These are phyloP conservation scores for Irpex sp. DNA, from an alignment of 1,284 basidiomycete genomes.

Conservation along the genomic window DNA sequence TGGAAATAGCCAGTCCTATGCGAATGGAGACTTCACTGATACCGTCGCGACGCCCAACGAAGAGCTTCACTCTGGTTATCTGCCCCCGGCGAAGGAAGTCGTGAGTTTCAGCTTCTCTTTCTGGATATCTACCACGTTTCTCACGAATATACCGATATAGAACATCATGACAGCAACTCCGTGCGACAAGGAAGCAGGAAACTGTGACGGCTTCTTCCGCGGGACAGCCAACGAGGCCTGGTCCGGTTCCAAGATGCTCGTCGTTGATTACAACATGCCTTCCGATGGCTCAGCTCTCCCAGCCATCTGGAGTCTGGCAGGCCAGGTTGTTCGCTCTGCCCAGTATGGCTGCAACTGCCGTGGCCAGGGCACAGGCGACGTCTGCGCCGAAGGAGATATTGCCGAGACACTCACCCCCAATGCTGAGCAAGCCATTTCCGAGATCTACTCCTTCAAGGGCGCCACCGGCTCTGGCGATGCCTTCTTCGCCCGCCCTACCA, in stretches of 20 bases:
- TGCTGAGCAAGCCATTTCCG: conserved; percentile 24
- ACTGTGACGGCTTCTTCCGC: conserved; percentile 27
- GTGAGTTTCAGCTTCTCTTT: conserved; percentile 2
- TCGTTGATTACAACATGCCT: conserved; percentile 21
- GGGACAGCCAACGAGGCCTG: conserved; percentile 30
- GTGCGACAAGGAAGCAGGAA: conserved; percentile 11
- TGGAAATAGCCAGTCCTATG: conserved; percentile 19
- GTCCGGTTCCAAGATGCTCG: conserved; percentile 26
- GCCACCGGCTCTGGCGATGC: conserved; percentile 26
- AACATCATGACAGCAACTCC: conserved; percentile 25
- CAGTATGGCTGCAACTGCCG: conserved; percentile 35
- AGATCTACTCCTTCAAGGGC: conserved; percentile 31
- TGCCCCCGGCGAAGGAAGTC: conserved; percentile 11
- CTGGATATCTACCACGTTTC: background rate
- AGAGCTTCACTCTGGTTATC: conserved; percentile 12
- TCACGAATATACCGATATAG: conserved; percentile 6
- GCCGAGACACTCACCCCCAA: conserved; percentile 25
- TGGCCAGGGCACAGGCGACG: conserved; percentile 19
- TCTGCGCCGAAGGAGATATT: conserved; percentile 31
- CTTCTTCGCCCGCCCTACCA: conserved; percentile 23
- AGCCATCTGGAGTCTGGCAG: conserved; percentile 30
- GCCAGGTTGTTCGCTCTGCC: conserved; percentile 28
- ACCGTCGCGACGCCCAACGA: conserved; percentile 15
- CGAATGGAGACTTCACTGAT: conserved; percentile 14
- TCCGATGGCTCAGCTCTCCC: conserved; percentile 17